Evolutionary conservation across 78 protist species (phyloP).

Genomic region (Dictyostelium capitatum): DNA sequence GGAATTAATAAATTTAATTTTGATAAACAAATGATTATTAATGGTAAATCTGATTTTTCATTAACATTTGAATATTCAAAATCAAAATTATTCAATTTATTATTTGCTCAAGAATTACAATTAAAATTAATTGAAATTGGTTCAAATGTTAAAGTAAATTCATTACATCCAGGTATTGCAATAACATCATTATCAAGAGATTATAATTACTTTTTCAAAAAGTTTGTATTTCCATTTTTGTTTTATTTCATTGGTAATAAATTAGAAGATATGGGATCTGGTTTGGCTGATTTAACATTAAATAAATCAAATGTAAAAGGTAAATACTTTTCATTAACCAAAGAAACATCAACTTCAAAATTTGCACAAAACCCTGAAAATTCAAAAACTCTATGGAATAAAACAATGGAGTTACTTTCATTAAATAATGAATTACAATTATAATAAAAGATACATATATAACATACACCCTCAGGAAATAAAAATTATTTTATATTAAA

Average conservation of each 20-base stretch:
- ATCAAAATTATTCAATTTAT: slow-evolving; percentile 39
- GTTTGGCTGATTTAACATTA: not conserved
- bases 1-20: not conserved
- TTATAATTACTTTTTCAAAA: not conserved
- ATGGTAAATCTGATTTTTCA: not conserved
- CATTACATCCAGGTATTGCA: slow-evolving; percentile 63
- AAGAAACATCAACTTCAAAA: not conserved
- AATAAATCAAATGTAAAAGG: slow-evolving; percentile 6
- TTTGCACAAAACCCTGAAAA: not conserved
- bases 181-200: not conserved
- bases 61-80: not conserved
- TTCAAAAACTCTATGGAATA: not conserved
- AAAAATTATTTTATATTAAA: too few species aligned
- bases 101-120: slow-evolving; percentile 41
- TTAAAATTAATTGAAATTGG: slow-evolving; percentile 5
- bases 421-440: not conserved
- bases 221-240: not conserved
- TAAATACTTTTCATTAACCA: not conserved
- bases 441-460: not conserved
- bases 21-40: not conserved
- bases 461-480: too few species aligned
- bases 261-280: not conserved
- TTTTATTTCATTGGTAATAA: not conserved
- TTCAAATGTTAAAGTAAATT: slow-evolving; percentile 39
- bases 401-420: not conserved